Percentiles rank a stretch among this genome's conserved stretches.
These are phyloP conservation scores for Malus sylvestris DNA, from an alignment of 306 rosid genomes.

Conservation along the genomic window DNA sequence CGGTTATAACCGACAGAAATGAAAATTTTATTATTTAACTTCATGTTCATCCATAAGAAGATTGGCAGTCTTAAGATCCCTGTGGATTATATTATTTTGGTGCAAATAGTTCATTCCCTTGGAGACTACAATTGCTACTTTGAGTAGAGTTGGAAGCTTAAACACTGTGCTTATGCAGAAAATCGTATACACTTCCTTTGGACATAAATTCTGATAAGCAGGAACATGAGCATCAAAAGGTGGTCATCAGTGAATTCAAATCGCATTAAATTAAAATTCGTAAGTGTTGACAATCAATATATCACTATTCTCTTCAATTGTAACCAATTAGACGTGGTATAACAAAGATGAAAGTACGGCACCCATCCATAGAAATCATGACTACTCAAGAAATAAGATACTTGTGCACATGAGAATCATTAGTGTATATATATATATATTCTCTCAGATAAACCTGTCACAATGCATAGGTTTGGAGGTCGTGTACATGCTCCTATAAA, in stretches of 20 bases:
- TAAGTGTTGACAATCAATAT: slow-evolving; percentile 7
- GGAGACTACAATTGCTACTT: slow-evolving; percentile 87
- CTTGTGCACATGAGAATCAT: background rate
- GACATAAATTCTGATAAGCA: slow-evolving; percentile 86
- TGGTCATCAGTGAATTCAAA: slow-evolving; percentile 23
- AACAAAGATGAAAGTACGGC: background rate
- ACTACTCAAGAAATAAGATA: slow-evolving; percentile 7
- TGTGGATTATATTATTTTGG: slow-evolving; percentile 94
- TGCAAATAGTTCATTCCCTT: slow-evolving; percentile 98
- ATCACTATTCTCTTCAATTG: background rate
- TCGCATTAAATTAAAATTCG: slow-evolving; percentile 1
- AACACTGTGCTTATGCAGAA: slow-evolving; percentile 91
- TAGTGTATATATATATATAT: background rate
- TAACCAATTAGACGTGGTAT: background rate
- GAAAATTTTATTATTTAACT: slow-evolving; percentile 15
- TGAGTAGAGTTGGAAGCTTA: slow-evolving; percentile 87
- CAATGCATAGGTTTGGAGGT: slow-evolving; percentile 87
- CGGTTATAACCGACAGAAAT: no score
- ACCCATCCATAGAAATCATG: background rate
- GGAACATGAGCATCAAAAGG: slow-evolving; percentile 31
- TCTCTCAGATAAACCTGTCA: slow-evolving; percentile 64
- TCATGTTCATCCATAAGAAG: slow-evolving; percentile 99
- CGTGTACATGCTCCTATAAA: slow-evolving; percentile 94
- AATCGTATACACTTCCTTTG: slow-evolving; percentile 87
- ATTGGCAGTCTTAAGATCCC: slow-evolving; percentile 99